A percentile compares a stretch with the other conserved stretches of the same genome.
Conservation (phyloP, 139 green algal genomes). For the Picochlorum costavermella region DNA sequence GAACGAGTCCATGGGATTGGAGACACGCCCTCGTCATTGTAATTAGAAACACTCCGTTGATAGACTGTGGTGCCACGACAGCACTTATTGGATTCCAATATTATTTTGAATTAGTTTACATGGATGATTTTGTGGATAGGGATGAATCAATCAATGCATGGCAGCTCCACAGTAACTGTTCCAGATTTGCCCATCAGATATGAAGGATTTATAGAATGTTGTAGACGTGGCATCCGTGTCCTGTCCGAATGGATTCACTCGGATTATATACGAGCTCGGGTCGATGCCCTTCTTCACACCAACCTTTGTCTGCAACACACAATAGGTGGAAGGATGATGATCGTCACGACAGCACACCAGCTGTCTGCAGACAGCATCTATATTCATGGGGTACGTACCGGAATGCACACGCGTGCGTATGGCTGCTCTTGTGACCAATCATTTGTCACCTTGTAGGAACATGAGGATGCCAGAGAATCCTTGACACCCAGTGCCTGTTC, state of each 20-base stretch:
- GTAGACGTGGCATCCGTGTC: not conserved
- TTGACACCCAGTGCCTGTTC: constrained; percentile 2
- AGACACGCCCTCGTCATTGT: too few relatives aligned
- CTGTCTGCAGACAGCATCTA: not conserved
- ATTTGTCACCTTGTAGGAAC: not conserved
- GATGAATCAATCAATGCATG: not conserved
- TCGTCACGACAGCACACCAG: not conserved
- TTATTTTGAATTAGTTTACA: too few relatives aligned
- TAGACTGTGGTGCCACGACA: too few relatives aligned
- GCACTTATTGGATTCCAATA: too few relatives aligned
- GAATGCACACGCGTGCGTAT: not conserved
- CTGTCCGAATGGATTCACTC: not conserved
- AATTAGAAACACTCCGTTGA: too few relatives aligned
- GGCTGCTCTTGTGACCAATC: not conserved
- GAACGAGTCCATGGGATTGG: too few relatives aligned
- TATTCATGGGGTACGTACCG: not conserved
- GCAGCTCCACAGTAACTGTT: not conserved
- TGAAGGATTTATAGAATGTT: constrained; percentile 1
- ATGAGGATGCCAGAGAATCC: not conserved
- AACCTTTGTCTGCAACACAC: constrained; percentile 1
- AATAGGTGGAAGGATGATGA: not conserved
- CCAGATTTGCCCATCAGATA: not conserved
- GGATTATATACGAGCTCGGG: not conserved
- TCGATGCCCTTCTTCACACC: not conserved
- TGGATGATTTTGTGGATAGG: too few relatives aligned